Conservation (phyloP, 169 alveolate species). For the Plasmodium gallinaceum region DNA sequence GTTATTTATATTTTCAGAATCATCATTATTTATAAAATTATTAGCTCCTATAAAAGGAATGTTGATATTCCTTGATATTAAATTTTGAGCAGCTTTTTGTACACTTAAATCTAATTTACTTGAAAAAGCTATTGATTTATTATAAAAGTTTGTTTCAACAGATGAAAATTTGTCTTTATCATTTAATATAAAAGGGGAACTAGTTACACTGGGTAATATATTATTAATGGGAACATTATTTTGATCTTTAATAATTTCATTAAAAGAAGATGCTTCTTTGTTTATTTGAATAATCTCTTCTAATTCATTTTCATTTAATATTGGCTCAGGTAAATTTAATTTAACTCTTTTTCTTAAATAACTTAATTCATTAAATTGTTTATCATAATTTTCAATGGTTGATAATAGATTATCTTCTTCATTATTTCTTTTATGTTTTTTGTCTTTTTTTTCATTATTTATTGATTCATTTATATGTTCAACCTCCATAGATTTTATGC, state of each 20-base stretch:
- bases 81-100: slow-evolving; percentile 61
- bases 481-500: slow-evolving; percentile 71
- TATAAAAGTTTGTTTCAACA: slow-evolving; percentile 47
- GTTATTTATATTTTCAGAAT: background rate
- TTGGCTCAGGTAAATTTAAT: slow-evolving; percentile 56
- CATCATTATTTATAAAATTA: background rate
- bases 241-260: slow-evolving; percentile 52
- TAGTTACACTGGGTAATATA: slow-evolving; percentile 52
- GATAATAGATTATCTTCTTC: slow-evolving; percentile 35
- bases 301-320: slow-evolving; percentile 66
- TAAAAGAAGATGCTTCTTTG: slow-evolving; percentile 66
- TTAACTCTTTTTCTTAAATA: slow-evolving; percentile 66
- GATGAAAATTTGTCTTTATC: slow-evolving; percentile 38
- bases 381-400: slow-evolving; percentile 67
- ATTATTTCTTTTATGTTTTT: slow-evolving; percentile 17
- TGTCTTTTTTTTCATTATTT: background rate
- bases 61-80: slow-evolving; percentile 42
- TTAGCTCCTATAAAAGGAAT: slow-evolving; percentile 33
- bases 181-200: slow-evolving; percentile 46
- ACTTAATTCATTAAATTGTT: slow-evolving; percentile 61
- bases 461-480: slow-evolving; percentile 28
- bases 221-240: slow-evolving; percentile 45
- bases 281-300: slow-evolving; percentile 72
- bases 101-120: slow-evolving; percentile 49
- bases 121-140: slow-evolving; percentile 54